phyloP scores from a whole-genome alignment of 2,329 filamentous ascomycete genomes.

The Furcasterigmium furcatum region DNA sequence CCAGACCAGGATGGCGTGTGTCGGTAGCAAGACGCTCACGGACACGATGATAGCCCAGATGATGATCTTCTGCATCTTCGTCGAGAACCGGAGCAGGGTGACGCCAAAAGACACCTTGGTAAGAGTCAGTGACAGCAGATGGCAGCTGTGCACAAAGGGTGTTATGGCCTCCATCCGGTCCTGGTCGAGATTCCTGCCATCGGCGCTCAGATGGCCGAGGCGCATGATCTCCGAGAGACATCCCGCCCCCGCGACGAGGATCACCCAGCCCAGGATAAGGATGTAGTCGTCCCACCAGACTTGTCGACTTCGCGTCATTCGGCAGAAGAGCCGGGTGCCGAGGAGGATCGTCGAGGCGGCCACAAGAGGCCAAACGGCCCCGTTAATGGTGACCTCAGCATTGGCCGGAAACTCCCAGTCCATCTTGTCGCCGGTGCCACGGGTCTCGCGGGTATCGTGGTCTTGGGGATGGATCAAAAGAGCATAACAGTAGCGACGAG shows the following conservation, averaged over 20 bases:
- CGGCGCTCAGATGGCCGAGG: slow-evolving; percentile 7
- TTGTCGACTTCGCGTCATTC: slow-evolving; percentile 10
- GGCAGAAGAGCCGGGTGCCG: slow-evolving; percentile 16
- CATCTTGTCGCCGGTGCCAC: neutral
- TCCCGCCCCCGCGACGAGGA: slow-evolving; percentile 7
- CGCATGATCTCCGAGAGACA: slow-evolving; percentile 12
- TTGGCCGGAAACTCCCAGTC: neutral
- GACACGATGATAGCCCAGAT: slow-evolving; percentile 21
- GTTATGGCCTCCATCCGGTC: slow-evolving; percentile 5
- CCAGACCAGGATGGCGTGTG: slow-evolving; percentile 15
- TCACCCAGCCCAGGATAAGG: slow-evolving; percentile 3
- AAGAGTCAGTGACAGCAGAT: slow-evolving; percentile 11
- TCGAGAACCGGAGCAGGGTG: slow-evolving; percentile 22
- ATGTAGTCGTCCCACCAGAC: slow-evolving; percentile 20
- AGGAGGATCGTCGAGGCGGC: slow-evolving; percentile 7
- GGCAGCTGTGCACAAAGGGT: slow-evolving; percentile 5
- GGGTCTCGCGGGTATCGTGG: too few relatives aligned
- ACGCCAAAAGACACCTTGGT: slow-evolving; percentile 23
- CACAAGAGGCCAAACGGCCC: slow-evolving; percentile 4
- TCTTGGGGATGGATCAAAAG: too few relatives aligned
- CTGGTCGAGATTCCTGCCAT: slow-evolving; percentile 3
- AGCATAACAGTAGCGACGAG: too few relatives aligned
- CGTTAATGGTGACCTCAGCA: neutral
- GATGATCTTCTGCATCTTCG: slow-evolving; percentile 14
- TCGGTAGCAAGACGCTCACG: slow-evolving; percentile 14